These are phyloP conservation scores for Tardiomyces blankii DNA, from an alignment of 1,139 yeast species.

Conservation along the genomic window DNA sequence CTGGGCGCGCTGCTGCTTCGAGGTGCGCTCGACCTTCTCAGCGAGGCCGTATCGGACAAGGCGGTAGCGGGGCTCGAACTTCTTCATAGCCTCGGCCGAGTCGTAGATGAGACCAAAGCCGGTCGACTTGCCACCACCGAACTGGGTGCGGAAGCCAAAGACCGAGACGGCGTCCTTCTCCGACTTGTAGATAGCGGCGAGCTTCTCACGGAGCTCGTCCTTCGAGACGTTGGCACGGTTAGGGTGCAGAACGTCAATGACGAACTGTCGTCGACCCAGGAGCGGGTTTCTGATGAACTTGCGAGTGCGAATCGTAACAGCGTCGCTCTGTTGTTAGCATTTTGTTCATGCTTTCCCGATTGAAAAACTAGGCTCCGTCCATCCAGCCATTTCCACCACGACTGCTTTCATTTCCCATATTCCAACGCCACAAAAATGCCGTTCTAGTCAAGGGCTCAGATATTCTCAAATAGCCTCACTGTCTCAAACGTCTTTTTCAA, in stretches of 20 bases:
- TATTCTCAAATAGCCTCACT: not conserved
- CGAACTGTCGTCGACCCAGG: slow-evolving; percentile 99
- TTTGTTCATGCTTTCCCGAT: slow-evolving; percentile 2
- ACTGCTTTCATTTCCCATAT: not conserved
- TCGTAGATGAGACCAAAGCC: slow-evolving; percentile 99
- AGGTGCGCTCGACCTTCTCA: slow-evolving; percentile 89
- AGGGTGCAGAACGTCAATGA: slow-evolving; percentile 99
- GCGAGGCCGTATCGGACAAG: slow-evolving; percentile 99
- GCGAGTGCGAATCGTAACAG: slow-evolving; percentile 99
- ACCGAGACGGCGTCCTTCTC: slow-evolving; percentile 98
- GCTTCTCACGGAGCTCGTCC: slow-evolving; percentile 98
- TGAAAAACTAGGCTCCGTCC: not conserved
- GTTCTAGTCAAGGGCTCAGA: not conserved
- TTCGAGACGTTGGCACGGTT: slow-evolving; percentile 98
- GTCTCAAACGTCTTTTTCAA: no score
- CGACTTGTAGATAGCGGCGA: slow-evolving; percentile 93
- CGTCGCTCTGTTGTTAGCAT: slow-evolving; percentile 58
- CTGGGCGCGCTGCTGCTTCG: slow-evolving; percentile 99
- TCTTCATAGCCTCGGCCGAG: slow-evolving; percentile 96
- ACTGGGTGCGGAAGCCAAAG: slow-evolving; percentile 98
- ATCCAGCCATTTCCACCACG: no score
- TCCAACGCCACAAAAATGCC: not conserved
- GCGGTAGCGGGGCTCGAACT: slow-evolving; percentile 99
- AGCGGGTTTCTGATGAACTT: slow-evolving; percentile 99
- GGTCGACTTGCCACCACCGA: slow-evolving; percentile 99